Evolutionary conservation across 1,284 basidiomycete genomes (phyloP), one percentile per base, ranked within the genome.

Genomic region (Sporisorium exsertum): DNA sequence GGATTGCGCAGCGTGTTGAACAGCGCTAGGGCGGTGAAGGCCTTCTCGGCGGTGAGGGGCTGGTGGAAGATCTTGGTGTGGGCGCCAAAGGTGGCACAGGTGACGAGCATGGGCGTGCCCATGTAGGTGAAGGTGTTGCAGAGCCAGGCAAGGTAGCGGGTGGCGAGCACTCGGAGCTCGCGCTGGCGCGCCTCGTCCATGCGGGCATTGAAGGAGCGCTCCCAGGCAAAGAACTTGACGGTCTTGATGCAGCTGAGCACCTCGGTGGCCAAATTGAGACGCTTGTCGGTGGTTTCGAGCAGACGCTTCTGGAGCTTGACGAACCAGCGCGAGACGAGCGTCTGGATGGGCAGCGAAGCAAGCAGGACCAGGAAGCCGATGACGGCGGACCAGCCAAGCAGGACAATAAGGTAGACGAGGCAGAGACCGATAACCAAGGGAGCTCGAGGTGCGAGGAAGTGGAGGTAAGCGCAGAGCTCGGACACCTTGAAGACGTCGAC

Each of bases 81-180:
- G 37, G 89, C 89, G 8, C 88, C 88, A 81, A 90, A 93, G 0
- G 92, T 92, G 20, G 88, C 87, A 40, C 90, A 81, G 89, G 92
- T 93, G 16, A 90, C 90, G 15, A 88, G 71, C 40, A 90, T 71
- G 5, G 91, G 86, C 0, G 92, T 91, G 40, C 92, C 89, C 57
- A 83, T 87, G 20, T 87, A 86, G 51, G 87, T 74, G 15, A 87
- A 72, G 18, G 86, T 85, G 29, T 84, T 84, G 35, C 87, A 71
- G 7, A 87, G 81, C 64, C 85, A 84, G 13, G 87, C 86, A 5
- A 86, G 65, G 61, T 87, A 88, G 32, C 87, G 81, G 20, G 85
- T 78, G 24, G 85, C 84, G 12, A 89, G 82, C 0, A 87, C 86
- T 2, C 58, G 56, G 9, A 89, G 84, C 81, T 89, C 89, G 58